These are phyloP conservation scores for Pestalotiopsis sp. DNA, from an alignment of 2,329 filamentous ascomycete genomes.

Conservation along the genomic window DNA sequence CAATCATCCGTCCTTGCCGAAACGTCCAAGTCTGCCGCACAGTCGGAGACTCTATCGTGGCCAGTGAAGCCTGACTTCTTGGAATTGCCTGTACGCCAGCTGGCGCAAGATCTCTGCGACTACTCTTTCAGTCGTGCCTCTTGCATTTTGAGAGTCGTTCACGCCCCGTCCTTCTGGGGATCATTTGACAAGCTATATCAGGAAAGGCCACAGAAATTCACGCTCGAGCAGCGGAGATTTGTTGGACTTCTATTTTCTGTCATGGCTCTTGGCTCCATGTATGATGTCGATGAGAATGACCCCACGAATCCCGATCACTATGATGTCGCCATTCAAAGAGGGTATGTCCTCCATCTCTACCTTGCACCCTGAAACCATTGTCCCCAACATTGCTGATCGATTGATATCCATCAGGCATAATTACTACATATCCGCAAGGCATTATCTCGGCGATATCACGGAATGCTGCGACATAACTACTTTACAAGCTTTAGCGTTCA, in stretches of 20 bases:
- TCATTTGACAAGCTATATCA: conserved; percentile 79
- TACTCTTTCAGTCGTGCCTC: conserved; percentile 59
- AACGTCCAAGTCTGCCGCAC: not conserved
- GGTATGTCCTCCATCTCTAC: conserved; percentile 40
- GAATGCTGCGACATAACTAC: conserved; percentile 70
- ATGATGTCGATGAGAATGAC: conserved; percentile 57
- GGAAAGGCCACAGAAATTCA: conserved; percentile 60
- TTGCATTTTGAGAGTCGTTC: conserved; percentile 68
- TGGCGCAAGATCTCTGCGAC: conserved; percentile 45
- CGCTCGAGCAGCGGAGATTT: conserved; percentile 65
- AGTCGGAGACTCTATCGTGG: not conserved
- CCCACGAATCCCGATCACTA: conserved; percentile 49
- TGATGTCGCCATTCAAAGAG: conserved; percentile 54
- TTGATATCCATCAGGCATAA: conserved; percentile 53
- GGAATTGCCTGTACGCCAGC: conserved; percentile 2
- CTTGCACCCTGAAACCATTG: not conserved
- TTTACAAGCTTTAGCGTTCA: conserved; percentile 71
- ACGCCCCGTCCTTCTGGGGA: conserved; percentile 78
- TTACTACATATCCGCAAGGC: conserved; percentile 67
- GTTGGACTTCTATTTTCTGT: conserved; percentile 71
- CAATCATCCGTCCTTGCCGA: not conserved
- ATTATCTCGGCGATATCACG: conserved; percentile 61
- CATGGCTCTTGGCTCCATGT: conserved; percentile 73
- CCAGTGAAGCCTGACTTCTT: conserved; percentile 2
- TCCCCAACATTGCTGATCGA: not conserved